These are phyloP conservation scores for Kwoniella botswanensis DNA, from an alignment of 768 basidiomycete species.

Conservation along the genomic window DNA sequence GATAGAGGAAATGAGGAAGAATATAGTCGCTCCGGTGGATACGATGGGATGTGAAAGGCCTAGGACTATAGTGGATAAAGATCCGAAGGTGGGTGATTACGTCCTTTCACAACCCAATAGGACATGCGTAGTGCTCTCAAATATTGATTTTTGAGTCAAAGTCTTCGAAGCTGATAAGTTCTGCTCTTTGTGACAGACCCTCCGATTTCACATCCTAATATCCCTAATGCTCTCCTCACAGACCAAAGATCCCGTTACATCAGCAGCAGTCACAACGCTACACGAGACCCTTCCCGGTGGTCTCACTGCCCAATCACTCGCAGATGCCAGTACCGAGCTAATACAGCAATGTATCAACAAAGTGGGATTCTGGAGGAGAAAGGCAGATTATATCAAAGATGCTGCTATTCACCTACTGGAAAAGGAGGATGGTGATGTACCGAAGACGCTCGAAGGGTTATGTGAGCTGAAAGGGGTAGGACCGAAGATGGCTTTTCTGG, in stretches of 20 bases:
- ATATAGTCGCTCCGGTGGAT: conserved; percentile 82
- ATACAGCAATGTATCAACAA: conserved; percentile 80
- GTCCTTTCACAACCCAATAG: background rate
- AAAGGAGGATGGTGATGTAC: conserved; percentile 74
- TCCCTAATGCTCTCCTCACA: conserved; percentile 95
- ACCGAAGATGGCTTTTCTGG: conserved; percentile 93
- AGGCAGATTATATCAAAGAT: conserved; percentile 74
- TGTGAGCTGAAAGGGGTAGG: conserved; percentile 89
- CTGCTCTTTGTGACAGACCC: conserved; percentile 63
- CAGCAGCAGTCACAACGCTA: conserved; percentile 76
- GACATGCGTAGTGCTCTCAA: background rate
- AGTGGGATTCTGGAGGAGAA: conserved; percentile 91
- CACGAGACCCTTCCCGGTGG: conserved; percentile 75
- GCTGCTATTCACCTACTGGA: conserved; percentile 72
- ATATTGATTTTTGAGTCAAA: background rate
- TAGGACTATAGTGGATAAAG: conserved; percentile 31
- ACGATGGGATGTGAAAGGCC: conserved; percentile 61
- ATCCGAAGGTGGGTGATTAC: conserved; percentile 36
- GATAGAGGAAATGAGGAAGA: conserved; percentile 76
- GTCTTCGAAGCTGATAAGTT: too few species aligned
- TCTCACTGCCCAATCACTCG: conserved; percentile 73
- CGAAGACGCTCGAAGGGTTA: conserved; percentile 83
- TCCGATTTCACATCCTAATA: conserved; percentile 81
- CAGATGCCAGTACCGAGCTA: conserved; percentile 67
- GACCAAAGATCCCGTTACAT: conserved; percentile 88